Evolutionary conservation across 345 rosid species (phyloP).

Genomic region (Syzygium aqueum): DNA sequence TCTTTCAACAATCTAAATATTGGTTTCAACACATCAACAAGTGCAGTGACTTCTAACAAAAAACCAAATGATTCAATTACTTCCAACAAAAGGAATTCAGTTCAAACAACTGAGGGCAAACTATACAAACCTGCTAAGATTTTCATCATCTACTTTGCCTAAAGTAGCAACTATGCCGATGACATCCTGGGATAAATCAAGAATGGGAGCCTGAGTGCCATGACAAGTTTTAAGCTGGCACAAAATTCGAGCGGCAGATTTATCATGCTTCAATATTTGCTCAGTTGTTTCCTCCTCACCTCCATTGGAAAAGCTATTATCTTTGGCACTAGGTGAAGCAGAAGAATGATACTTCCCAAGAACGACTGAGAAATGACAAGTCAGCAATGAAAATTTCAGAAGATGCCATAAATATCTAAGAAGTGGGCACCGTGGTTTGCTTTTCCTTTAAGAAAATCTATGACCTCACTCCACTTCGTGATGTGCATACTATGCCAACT

Average conservation of each 20-base stretch:
- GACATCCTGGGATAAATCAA: conserved; percentile 34
- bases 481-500: neutral
- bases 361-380: conserved; percentile 26
- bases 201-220: conserved; percentile 24
- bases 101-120: neutral
- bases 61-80: neutral
- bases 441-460: neutral
- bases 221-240: conserved; percentile 34
- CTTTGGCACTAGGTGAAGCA: conserved; percentile 6
- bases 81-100: neutral
- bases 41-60: neutral
- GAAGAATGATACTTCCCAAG: conserved; percentile 53
- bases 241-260: conserved; percentile 71
- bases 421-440: neutral
- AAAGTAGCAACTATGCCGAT: conserved; percentile 76
- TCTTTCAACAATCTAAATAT: neutral
- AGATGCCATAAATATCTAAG: neutral
- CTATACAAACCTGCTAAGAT: conserved; percentile 58
- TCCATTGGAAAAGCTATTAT: conserved; percentile 23
- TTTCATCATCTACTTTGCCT: conserved; percentile 65
- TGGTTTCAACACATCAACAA: neutral
- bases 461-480: neutral
- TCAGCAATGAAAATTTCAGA: neutral
- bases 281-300: conserved; percentile 34
- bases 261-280: conserved; percentile 45